A percentile compares a stretch with the other conserved stretches of the same genome.
These are phyloP conservation scores for Russula dissimulans DNA, from an alignment of 768 basidiomycete genomes.

Conservation along the genomic window DNA sequence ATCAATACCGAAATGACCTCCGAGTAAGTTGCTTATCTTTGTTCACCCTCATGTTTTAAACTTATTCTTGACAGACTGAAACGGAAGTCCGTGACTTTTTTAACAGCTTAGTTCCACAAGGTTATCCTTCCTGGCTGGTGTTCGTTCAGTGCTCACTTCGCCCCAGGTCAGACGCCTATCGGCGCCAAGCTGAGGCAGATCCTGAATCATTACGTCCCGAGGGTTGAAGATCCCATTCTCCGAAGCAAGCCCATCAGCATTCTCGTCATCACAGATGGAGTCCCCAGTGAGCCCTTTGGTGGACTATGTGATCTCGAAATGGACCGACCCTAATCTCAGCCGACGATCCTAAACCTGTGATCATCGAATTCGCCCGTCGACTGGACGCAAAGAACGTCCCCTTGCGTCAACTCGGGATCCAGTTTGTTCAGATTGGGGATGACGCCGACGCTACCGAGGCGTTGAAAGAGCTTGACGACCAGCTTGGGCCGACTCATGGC, in stretches of 20 bases:
- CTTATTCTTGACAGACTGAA: constrained; percentile 6
- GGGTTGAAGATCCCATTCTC: constrained; percentile 24
- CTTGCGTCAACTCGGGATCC: constrained; percentile 28
- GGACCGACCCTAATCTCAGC: constrained; percentile 5
- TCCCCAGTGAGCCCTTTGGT: constrained; percentile 29
- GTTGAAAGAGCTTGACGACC: constrained; percentile 21
- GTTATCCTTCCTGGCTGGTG: not conserved
- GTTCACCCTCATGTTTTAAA: not conserved
- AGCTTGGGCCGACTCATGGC: constrained; percentile 6
- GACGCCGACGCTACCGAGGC: constrained; percentile 26
- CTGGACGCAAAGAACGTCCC: constrained; percentile 28
- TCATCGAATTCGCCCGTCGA: constrained; percentile 19
- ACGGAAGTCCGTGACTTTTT: constrained; percentile 7
- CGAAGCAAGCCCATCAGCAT: constrained; percentile 30
- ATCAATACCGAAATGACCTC: constrained; percentile 3
- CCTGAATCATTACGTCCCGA: constrained; percentile 30
- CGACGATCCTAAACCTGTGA: constrained; percentile 20
- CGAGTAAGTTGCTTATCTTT: constrained; percentile 26
- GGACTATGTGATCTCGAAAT: not conserved
- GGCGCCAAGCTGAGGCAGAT: constrained; percentile 32
- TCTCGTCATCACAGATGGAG: constrained; percentile 33
- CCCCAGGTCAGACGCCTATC: constrained; percentile 29
- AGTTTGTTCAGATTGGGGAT: constrained; percentile 36
- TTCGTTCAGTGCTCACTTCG: constrained; percentile 11
- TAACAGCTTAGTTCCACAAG: constrained; percentile 9